Conservation (phyloP, 2,329 filamentous ascomycete genomes). For the Aspergillus intermedius region DNA sequence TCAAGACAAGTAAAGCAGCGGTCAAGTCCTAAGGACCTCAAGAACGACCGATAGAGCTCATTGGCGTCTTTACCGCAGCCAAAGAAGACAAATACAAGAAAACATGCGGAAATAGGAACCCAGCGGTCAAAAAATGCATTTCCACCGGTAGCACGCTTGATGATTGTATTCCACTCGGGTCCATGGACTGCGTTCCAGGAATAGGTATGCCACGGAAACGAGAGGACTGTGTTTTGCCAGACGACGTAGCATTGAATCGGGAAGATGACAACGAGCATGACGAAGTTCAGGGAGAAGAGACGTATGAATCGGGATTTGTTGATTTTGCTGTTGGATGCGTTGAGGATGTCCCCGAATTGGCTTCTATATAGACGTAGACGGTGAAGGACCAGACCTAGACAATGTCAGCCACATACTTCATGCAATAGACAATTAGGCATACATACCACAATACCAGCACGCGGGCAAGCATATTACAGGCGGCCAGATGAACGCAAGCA, state of each 20-base stretch:
- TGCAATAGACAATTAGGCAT: constrained; percentile 20
- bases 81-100: constrained; percentile 57
- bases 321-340: constrained; percentile 44
- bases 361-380: constrained; percentile 57
- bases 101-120: constrained; percentile 49
- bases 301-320: constrained; percentile 57
- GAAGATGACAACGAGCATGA: constrained; percentile 51
- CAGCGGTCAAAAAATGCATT: constrained; percentile 50
- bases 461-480: constrained; percentile 49
- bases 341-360: constrained; percentile 52
- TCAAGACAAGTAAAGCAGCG: constrained; percentile 22
- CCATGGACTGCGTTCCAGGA: constrained; percentile 51
- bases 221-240: constrained; percentile 33
- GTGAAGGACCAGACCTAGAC: constrained; percentile 50
- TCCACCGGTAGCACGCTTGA: constrained; percentile 42
- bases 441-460: constrained; percentile 51
- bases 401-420: neutral
- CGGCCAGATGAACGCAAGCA: constrained; percentile 52
- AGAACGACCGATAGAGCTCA: constrained; percentile 46
- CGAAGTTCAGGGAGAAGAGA: constrained; percentile 42
- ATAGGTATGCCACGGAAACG: constrained; percentile 38
- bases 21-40: constrained; percentile 38
- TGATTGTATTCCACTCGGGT: constrained; percentile 44
- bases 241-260: constrained; percentile 50
- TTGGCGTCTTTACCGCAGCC: constrained; percentile 57